Evolutionary conservation across 306 rosid genomes (phyloP), one percentile per base, ranked within the genome.

Genomic region (Lathyrus oleraceus): DNA sequence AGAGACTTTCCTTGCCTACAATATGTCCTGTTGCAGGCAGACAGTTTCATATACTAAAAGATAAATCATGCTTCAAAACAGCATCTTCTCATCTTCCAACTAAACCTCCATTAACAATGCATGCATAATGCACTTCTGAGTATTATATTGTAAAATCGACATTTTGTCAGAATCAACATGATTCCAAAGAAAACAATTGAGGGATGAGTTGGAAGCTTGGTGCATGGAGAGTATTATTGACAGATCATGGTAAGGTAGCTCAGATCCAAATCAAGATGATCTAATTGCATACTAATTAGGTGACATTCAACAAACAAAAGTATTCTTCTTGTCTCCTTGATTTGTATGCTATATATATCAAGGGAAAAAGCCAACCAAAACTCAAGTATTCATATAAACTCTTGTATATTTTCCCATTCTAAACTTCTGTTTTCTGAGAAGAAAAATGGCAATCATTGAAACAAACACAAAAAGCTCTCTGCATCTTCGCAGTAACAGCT

Each of bases 401-500:
- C 35, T 40, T 21, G 19, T 42, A 23, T 57, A 70, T 28, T 20
- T 20, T 10, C 60, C 38, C 45, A 73, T 67, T 56, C 71, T 56
- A 23, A 17, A 3, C 27, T 14, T 67, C 9, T 27, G 25, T 30
- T 68, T 28, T n/a, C 35, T 47, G 8, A 49, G 27, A 48, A 58
- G 43, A 60, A 61, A 53, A 59, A 76, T 79, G 87, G 77, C 71
- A 72, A 56, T 61, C 74, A 63, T 60, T 16, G 65, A 57, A 66
- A 38, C 67, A 21, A 76, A 62, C 44, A 47, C 48, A n/a, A 69
- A 67, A 5, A 61, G 21, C 69, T 72, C 51, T 27, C 23, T 48
- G 21, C 87, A 84, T 62, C 45, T 39, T 61, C 71, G 81, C 63
- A 40, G 67, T 14, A 78, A 77, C 73, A 80, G 78, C 53, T 70